Conservation (phyloP, 306 rosid genomes). For the Quercus variabilis region DNA sequence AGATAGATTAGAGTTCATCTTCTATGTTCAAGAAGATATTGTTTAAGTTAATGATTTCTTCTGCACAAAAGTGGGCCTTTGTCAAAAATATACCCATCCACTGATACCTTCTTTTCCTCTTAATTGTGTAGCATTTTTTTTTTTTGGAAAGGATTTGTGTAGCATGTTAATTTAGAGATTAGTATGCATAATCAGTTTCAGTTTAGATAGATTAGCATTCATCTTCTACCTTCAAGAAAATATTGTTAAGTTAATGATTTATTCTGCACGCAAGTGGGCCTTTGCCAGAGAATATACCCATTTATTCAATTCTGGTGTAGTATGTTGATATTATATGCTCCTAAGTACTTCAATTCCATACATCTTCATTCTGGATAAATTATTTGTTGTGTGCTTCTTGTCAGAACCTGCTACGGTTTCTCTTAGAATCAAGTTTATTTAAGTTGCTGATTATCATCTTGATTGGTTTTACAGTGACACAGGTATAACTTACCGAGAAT, state of each 20-base stretch:
- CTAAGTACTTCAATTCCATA: background rate
- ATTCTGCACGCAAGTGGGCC: background rate
- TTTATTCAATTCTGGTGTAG: background rate
- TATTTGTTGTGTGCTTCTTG: background rate
- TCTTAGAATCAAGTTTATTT: background rate
- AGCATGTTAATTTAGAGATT: no score
- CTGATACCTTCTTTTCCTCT: no score
- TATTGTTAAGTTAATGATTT: background rate
- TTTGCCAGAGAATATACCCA: background rate
- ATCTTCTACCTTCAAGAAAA: background rate
- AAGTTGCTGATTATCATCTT: constrained; percentile 22
- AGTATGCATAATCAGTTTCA: no score
- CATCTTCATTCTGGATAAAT: background rate
- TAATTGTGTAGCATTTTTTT: no score
- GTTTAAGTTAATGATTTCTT: no score
- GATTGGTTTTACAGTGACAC: constrained; percentile 59
- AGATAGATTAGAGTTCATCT: no score
- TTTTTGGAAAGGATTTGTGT: no score
- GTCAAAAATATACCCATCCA: no score
- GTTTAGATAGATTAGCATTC: background rate
- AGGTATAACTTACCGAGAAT: constrained; percentile 91
- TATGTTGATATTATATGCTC: background rate
- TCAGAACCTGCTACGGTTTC: background rate
- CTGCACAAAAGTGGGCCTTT: no score
- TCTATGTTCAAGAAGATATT: no score